A percentile compares a stretch with the other conserved stretches of the same genome.
Evolutionary conservation across 768 basidiomycete species (phyloP).

Genomic region (Pluteus cervinus): DNA sequence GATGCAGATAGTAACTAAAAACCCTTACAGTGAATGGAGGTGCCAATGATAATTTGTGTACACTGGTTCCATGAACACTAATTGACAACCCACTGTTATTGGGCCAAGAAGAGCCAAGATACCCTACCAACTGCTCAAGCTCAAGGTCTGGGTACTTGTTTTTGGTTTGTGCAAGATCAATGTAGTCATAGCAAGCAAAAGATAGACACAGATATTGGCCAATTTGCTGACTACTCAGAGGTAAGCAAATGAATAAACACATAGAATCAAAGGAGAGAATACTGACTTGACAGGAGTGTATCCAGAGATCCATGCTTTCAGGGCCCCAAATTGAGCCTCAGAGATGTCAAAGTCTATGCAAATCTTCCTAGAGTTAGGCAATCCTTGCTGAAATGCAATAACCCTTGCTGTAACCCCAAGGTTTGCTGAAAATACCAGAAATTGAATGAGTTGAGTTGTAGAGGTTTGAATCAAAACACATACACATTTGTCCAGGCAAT

Average conservation of each 20-base stretch:
- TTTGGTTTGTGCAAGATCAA: too few relatives aligned
- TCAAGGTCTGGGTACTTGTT: too few relatives aligned
- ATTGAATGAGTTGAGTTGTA: too few relatives aligned
- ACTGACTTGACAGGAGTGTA: too few relatives aligned
- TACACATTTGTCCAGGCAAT: too few relatives aligned
- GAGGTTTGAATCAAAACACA: too few relatives aligned
- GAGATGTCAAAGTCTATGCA: conserved; percentile 18
- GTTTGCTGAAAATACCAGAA: conserved; percentile 6
- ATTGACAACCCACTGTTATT: conserved; percentile 26
- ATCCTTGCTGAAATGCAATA: conserved; percentile 19
- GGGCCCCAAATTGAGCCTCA: conserved; percentile 11
- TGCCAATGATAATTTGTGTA: conserved; percentile 29
- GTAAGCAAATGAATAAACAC: too few relatives aligned
- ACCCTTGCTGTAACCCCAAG: conserved; percentile 13
- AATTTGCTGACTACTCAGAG: too few relatives aligned
- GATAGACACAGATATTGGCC: too few relatives aligned
- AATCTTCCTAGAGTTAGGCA: conserved; percentile 10
- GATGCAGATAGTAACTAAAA: neutral
- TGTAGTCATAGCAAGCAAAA: too few relatives aligned
- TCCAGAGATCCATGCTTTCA: conserved; percentile 11
- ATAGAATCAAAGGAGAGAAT: too few relatives aligned
- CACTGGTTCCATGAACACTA: conserved; percentile 22
- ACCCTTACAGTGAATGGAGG: conserved; percentile 34
- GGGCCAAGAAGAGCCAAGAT: conserved; percentile 39
- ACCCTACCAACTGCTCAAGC: conserved; percentile 18